Conservation (phyloP, 192 early-diverging fungal species). For the Linnemannia exigua region DNA sequence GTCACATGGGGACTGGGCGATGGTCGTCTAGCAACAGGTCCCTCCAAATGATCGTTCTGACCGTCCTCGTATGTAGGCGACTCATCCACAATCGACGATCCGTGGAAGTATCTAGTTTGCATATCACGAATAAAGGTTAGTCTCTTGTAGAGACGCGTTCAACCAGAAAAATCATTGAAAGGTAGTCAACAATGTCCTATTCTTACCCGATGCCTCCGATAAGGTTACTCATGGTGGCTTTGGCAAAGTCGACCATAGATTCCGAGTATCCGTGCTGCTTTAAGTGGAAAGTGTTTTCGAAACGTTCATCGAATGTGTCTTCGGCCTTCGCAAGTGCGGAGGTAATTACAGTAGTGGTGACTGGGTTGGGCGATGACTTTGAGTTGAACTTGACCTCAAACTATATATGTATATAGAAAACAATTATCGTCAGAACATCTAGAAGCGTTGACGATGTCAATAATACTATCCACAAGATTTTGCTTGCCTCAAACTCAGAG, state of each 20-base stretch:
- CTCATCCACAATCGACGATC: constrained; percentile 79
- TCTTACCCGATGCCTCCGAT: constrained; percentile 90
- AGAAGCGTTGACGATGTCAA: background rate
- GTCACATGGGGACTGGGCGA: constrained; percentile 68
- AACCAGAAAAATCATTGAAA: too few species aligned
- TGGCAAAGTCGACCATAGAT: constrained; percentile 78
- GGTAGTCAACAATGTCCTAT: too few species aligned
- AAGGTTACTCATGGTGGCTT: constrained; percentile 84
- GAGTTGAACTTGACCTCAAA: constrained; percentile 55
- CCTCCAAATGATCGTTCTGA: constrained; percentile 63
- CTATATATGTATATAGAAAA: constrained; percentile 37
- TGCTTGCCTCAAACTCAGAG: constrained; percentile 75
- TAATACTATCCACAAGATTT: background rate
- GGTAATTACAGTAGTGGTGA: constrained; percentile 20
- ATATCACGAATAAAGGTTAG: background rate
- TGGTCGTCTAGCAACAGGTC: constrained; percentile 57
- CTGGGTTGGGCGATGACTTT: constrained; percentile 40
- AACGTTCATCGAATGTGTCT: constrained; percentile 75
- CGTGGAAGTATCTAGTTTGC: constrained; percentile 77
- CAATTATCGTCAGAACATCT: background rate
- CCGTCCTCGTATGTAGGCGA: constrained; percentile 74
- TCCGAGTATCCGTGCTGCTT: constrained; percentile 73
- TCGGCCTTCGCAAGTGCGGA: constrained; percentile 43
- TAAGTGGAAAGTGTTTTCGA: constrained; percentile 81
- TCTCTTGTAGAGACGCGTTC: background rate